Conservation (phyloP, 257 asterid species). For the Petunia secreta region DNA sequence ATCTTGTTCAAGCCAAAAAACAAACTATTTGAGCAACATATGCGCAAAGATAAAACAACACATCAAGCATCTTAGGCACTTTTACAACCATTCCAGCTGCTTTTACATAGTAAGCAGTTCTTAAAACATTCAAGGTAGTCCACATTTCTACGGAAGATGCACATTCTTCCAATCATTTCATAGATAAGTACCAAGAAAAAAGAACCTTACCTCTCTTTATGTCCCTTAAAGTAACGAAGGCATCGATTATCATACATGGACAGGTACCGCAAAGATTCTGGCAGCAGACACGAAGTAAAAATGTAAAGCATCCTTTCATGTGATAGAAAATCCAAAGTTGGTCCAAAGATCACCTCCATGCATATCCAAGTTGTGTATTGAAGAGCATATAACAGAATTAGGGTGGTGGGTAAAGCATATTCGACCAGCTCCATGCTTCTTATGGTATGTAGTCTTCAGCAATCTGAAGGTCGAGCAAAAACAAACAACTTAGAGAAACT, state of each 20-base stretch:
- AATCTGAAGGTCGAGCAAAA: slow-evolving; percentile 50
- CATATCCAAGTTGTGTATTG: slow-evolving; percentile 61
- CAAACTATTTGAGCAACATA: background rate
- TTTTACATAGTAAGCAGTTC: background rate
- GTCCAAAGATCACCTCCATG: slow-evolving; percentile 58
- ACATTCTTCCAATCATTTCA: background rate
- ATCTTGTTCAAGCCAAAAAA: background rate
- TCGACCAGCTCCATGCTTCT: slow-evolving; percentile 88
- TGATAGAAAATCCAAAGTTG: slow-evolving; percentile 18
- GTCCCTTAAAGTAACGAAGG: slow-evolving; percentile 96
- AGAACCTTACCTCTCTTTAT: slow-evolving; percentile 68
- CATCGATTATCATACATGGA: slow-evolving; percentile 95
- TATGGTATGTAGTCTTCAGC: slow-evolving; percentile 86
- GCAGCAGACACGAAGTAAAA: slow-evolving; percentile 30
- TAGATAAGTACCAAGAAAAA: background rate
- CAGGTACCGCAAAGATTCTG: slow-evolving; percentile 82
- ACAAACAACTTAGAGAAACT: slow-evolving; percentile 24
- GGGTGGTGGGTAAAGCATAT: slow-evolving; percentile 95
- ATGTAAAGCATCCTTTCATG: slow-evolving; percentile 36
- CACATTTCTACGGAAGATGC: background rate
- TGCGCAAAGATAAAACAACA: background rate
- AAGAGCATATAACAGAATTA: slow-evolving; percentile 82
- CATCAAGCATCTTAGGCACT: background rate
- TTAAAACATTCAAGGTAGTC: background rate
- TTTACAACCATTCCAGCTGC: background rate